Conservation (phyloP, 202 grass and related monocot species). For the Elaeis oleifera region DNA sequence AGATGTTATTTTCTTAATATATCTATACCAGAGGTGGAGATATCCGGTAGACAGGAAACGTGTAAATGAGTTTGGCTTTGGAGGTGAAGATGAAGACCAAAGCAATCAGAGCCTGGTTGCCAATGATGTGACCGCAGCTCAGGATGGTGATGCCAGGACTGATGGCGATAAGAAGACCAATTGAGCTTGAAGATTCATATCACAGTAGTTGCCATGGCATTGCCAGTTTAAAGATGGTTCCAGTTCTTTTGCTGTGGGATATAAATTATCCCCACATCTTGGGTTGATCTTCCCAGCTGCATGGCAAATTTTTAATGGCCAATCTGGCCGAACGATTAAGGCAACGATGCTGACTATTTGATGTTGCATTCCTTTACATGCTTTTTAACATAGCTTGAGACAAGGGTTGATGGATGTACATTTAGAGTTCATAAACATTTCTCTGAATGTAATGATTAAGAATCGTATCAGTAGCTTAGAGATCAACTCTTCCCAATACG, state of each 20-base stretch:
- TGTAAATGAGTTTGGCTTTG: constrained; percentile 91
- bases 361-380: neutral
- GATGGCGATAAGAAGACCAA: constrained; percentile 65
- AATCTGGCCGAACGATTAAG: constrained; percentile 8
- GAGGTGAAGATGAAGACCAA: constrained; percentile 57
- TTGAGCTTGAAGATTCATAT: constrained; percentile 13
- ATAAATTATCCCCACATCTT: neutral
- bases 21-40: constrained; percentile 90
- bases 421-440: no score
- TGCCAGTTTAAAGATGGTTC: neutral
- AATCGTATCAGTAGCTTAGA: no score
- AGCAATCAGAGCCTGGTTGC: constrained; percentile 34
- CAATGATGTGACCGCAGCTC: constrained; percentile 22
- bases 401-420: no score
- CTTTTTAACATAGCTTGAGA: no score
- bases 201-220: neutral
- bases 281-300: constrained; percentile 2
- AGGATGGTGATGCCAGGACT: constrained; percentile 30
- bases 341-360: constrained; percentile 29
- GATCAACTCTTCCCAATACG: no score
- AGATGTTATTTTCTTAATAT: constrained; percentile 99
- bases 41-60: constrained; percentile 95
- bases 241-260: no score
- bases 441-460: no score
- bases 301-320: constrained; percentile 12